Evolutionary conservation across 108 stramenopile genomes (phyloP), one percentile per base, ranked within the genome.

Genomic region (Nitzschia sp.): DNA sequence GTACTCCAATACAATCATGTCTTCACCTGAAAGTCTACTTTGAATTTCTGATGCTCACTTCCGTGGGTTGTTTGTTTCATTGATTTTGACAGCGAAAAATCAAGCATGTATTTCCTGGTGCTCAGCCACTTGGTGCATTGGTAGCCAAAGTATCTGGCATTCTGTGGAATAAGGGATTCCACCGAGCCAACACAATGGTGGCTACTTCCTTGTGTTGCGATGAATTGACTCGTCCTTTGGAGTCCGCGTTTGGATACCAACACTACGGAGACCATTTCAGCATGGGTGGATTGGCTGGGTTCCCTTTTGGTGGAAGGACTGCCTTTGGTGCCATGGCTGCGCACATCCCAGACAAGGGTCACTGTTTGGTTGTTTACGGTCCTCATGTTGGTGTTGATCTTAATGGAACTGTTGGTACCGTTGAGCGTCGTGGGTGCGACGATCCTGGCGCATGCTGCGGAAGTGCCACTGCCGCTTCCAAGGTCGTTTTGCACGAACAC

Each of bases 361-460:
- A 42, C 37, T 84, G 82, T 29, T 53, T 87, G 57, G 51, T 82
- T 8, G 70, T 90, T 24, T 85, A 79, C 65, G 89, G 84, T 42
- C 89, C 89, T 42, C 89, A 90, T 55, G 88, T 89, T 10, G 88
- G 88, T 67, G 70, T 89, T 40, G 64, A 72, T 44, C 34, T 46
- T 42, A 58, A 70, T 48, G 84, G 84, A 51, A 72, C 51, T 10
- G 77, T 91, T 11, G 90, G 90, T 5, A 87, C 73, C 22, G 85
- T 87, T 48, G 80, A 87, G 43, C 84, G 89, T 7, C 64, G 69
- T 7, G 89, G 86, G 15, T 66, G 63, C 38, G 70, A 53, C 14
- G 56, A 73, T 22, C 75, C 64, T 2, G 84, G 75, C n/a, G 65
- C 79, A 15, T 86, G 86, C 72, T 90, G 89, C 42, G 89, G 86